Conservation (phyloP, 1,284 basidiomycete species). For the Papiliotrema terrestris region DNA sequence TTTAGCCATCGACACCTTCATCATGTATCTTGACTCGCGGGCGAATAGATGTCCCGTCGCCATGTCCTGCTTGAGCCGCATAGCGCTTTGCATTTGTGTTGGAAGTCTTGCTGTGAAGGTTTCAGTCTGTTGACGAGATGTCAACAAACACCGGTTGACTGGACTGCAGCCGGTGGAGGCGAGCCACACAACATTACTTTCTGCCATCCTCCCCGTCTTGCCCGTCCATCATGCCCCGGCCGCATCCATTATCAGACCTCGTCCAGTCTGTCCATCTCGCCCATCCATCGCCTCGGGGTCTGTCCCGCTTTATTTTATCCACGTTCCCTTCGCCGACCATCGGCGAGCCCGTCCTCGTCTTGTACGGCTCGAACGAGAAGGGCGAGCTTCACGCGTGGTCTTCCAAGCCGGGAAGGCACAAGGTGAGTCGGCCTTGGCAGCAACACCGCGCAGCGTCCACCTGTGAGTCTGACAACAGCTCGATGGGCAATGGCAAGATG, state of each 20-base stretch:
- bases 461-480: neutral
- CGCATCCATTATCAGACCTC: neutral
- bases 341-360: neutral
- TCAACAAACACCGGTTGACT: neutral
- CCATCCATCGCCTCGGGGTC: neutral
- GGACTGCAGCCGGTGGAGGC: conserved; percentile 3
- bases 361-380: neutral
- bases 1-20: too few species aligned
- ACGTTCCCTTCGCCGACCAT: neutral
- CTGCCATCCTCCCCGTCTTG: neutral
- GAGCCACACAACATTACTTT: neutral
- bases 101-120: too few species aligned
- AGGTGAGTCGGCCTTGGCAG: neutral
- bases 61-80: too few species aligned
- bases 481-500: neutral
- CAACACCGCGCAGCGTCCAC: too few species aligned
- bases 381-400: neutral
- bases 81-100: too few species aligned
- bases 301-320: neutral
- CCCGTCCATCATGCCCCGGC: neutral
- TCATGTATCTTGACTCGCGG: too few species aligned
- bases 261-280: conserved; percentile 5
- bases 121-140: too few species aligned
- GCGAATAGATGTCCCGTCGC: too few species aligned
- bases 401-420: neutral